These are phyloP conservation scores for Fraxinus excelsior DNA, from an alignment of 257 asterid genomes.

Conservation along the genomic window DNA sequence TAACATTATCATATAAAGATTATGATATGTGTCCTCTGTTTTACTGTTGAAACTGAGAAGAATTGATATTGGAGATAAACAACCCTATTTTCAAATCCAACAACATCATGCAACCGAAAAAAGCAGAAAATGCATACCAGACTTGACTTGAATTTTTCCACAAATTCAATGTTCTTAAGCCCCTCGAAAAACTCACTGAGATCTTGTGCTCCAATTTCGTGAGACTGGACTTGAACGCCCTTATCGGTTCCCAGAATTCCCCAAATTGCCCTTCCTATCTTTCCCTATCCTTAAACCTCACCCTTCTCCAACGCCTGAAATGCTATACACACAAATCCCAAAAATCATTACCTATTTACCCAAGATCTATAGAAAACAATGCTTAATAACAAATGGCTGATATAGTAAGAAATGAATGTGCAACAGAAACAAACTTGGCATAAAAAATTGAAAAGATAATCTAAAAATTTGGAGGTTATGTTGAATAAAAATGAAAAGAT, in stretches of 20 bases:
- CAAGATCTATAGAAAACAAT: no score
- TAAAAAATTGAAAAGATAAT: no score
- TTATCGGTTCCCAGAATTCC: slow-evolving; percentile 80
- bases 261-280: slow-evolving; percentile 67
- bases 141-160: slow-evolving; percentile 83
- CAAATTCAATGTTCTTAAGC: slow-evolving; percentile 84
- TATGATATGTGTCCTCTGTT: background rate
- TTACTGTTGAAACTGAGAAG: background rate
- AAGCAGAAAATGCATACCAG: slow-evolving; percentile 56
- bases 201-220: slow-evolving; percentile 77
- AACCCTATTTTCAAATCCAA: background rate
- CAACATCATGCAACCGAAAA: background rate
- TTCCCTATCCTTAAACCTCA: slow-evolving; percentile 56
- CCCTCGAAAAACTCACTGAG: slow-evolving; percentile 73
- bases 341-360: no score
- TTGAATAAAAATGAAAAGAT: no score
- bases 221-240: slow-evolving; percentile 65
- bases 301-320: slow-evolving; percentile 51
- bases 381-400: no score
- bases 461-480: no score
- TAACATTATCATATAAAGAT: background rate
- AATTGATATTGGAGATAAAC: background rate
- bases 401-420: no score
- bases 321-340: no score
- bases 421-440: no score